Evolutionary conservation across 345 rosid genomes (phyloP).

Genomic region (Citrus trifoliata): DNA sequence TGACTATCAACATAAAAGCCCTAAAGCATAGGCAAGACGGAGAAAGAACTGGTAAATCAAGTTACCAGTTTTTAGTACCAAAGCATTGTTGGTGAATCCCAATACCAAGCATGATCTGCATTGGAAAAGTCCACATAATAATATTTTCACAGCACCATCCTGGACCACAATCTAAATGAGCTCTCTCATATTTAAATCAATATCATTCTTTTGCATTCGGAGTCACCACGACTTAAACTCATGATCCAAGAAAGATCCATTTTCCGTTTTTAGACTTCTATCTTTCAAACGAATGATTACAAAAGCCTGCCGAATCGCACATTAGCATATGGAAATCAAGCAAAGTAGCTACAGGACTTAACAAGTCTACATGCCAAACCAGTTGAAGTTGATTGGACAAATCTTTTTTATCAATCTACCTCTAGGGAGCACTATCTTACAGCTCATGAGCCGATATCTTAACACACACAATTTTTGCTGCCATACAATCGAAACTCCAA

Average conservation of each 20-base stretch:
- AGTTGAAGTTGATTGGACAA: background rate
- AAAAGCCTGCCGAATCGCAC: background rate
- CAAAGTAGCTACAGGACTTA: background rate
- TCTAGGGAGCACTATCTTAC: background rate
- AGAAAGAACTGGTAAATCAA: background rate
- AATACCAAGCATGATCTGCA: background rate
- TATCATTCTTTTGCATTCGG: background rate
- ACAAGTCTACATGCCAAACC: background rate
- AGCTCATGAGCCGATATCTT: background rate
- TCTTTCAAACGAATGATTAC: background rate
- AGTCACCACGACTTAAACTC: background rate
- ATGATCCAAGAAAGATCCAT: background rate
- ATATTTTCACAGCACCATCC: background rate
- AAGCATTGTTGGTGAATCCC: background rate
- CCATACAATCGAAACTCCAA: background rate
- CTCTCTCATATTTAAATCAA: background rate
- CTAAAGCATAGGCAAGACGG: background rate
- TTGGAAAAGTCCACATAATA: conserved; percentile 1
- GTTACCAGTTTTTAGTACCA: background rate
- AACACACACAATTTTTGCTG: background rate
- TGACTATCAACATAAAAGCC: background rate
- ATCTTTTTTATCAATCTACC: background rate
- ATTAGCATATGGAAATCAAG: background rate
- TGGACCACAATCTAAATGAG: background rate
- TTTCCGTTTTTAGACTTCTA: background rate